Evolutionary conservation across 2,329 filamentous ascomycete genomes (phyloP), one percentile per base, ranked within the genome.

Genomic region (Boeremia exigua): DNA sequence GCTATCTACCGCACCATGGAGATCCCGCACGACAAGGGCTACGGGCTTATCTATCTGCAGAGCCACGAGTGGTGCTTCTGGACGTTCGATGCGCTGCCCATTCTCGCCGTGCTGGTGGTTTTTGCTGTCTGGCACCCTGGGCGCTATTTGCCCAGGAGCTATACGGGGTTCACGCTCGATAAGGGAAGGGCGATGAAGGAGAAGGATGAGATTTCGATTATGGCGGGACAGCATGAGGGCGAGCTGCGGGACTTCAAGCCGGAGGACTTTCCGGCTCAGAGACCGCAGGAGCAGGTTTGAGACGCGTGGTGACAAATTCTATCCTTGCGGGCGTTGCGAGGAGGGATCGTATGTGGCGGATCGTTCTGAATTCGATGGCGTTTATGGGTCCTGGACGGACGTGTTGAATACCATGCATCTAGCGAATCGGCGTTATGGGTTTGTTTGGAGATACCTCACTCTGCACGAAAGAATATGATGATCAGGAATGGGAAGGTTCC

Each of bases 1-100:
- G 82, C 79, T n/a, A 74, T 83, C 27, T 85, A 81, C 56, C 78
- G 82, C n/a, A 77, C 81, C 4, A 75, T 81, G 43, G 82, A 85
- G 59, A 84, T 84, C 56, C 78, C 79, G 0, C 75, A 82, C 32
- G 82, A 82, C 47, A 65, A 65, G 45, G 56, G 63, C 14, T 68
- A 71, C 0, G 80, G 79, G n/a, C 69, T 81, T 6, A 76, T 78
- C 14, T 84, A 84, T 60, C 70, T 80, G 1, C 81, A 82, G 61
- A 74, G 65, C 4, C 78, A 81, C 19, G 82, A 84, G 58, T 84
- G 82, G 79, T 78, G 80, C 27, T 80, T 84, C 52, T 84, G 81
- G 74, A 75, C 78, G 2, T 79, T 84, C 12, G 82, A 84, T 56
- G 76, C 79, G 0, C 55, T 81, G 6, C 81, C 82, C 0, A 81